Evolutionary conservation across 176 grass and related monocot genomes (phyloP), one percentile per base, ranked within the genome.

Genomic region (Oryza glaberrima): DNA sequence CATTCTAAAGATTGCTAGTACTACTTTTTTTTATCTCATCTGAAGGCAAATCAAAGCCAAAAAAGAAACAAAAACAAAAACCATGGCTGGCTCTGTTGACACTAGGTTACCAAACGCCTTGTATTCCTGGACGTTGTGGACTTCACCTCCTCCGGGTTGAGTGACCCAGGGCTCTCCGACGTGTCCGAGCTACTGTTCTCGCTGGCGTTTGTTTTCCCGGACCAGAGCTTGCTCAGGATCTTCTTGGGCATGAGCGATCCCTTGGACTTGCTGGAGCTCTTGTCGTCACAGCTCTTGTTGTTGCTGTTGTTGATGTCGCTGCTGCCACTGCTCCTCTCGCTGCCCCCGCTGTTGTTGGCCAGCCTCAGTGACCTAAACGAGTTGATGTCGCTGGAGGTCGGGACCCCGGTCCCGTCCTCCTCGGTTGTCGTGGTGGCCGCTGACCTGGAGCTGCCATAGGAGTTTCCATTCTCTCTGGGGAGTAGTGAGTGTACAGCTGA

Each of bases 211-310:
- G 84, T 86, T 65, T 96, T 99, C 49, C 90, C 86, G 1, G 97
- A 96, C 97, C 97, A 99, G 74, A 99, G 81, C 90, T 92, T 99
- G 81, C 84, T 92, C 25, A 96, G 56, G 73, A 99, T 94, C 83
- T 98, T 98, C 85, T 99, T 99, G 0, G 97, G 92, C 97, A 90
- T 90, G 41, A 85, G 80, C 30, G 80, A 88, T 72, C 86, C 90
- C 77, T 92, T 96, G 11, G 84, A 82, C 77, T 92, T 95, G 9
- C 69, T 81, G 3, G 46, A 30, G 10, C 71, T 72, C 67, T 86
- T 94, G 52, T 87, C 89, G 32, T 88, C 90, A 13, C 81, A 44
- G 14, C 94, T 83, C 68, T 86, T 93, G 75, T 94, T 91, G 69
- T 88, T 93, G 75, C 86, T 93, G 75, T 96, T 91, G 81, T 94